Percentiles rank a stretch among this genome's conserved stretches.
These are phyloP conservation scores for Apodospora peruviana DNA, from an alignment of 495 filamentous ascomycete species.

Conservation along the genomic window DNA sequence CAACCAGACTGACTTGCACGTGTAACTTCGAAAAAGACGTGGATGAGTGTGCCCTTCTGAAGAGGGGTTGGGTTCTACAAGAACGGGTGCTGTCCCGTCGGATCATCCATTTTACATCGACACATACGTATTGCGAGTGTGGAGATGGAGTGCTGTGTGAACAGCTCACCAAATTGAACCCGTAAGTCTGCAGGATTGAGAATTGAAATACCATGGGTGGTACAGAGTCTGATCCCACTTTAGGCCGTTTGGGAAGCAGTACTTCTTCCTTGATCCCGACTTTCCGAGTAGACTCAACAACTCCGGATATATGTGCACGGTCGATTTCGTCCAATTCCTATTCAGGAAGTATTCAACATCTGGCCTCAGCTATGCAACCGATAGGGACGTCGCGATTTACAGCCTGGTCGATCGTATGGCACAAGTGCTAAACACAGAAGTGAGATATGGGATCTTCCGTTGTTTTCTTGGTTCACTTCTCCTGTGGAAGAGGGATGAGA, in stretches of 20 bases:
- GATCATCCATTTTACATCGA: slow-evolving; percentile 10
- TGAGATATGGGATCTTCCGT: slow-evolving; percentile 7
- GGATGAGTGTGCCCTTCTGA: slow-evolving; percentile 1
- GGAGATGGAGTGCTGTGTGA: slow-evolving; percentile 7
- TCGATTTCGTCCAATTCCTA: slow-evolving; percentile 6
- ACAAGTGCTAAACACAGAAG: not conserved
- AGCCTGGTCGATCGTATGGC: slow-evolving; percentile 7
- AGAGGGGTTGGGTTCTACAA: slow-evolving; percentile 10
- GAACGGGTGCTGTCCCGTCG: slow-evolving; percentile 11
- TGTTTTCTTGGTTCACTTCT: slow-evolving; percentile 5
- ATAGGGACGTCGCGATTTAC: slow-evolving; percentile 9
- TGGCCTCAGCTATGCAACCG: slow-evolving; percentile 2
- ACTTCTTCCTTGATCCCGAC: slow-evolving; percentile 7
- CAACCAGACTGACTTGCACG: not conserved
- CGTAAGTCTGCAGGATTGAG: slow-evolving; percentile 4
- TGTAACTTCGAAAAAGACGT: slow-evolving; percentile 11
- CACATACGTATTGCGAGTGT: slow-evolving; percentile 10
- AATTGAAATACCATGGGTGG: not conserved
- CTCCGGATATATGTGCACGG: slow-evolving; percentile 1
- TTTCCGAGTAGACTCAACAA: slow-evolving; percentile 4
- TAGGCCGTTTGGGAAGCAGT: slow-evolving; percentile 5
- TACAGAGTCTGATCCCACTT: slow-evolving; percentile 1
- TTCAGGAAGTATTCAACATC: slow-evolving; percentile 7
- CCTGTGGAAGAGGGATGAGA: slow-evolving; percentile 6
- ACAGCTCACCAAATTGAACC: slow-evolving; percentile 4